Evolutionary conservation across 768 basidiomycete genomes (phyloP), one percentile per base, ranked within the genome.

Genomic region (Termitomyces sp.): DNA sequence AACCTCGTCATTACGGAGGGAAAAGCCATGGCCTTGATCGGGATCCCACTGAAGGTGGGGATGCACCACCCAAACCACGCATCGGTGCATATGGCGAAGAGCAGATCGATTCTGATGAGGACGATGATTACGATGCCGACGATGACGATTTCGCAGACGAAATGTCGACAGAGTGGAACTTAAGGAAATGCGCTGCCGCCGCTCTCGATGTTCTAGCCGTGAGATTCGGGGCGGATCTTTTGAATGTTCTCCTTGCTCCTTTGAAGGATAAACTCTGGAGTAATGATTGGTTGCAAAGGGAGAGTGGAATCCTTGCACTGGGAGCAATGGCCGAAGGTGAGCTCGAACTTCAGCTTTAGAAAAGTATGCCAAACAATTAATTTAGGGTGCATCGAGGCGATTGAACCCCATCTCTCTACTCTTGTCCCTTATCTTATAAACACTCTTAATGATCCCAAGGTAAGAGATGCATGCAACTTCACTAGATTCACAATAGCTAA

Each of bases 281-380:
- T 65, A 69, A 74, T 28, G 94, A 97, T 62, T 99, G 97, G 97
- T 73, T 94, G 63, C 88, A 97, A 68, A 78, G 93, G 65, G 97
- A 99, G 75, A 94, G 94, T 64, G 95, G 92, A 18, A 95, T 99
- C 61, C 76, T 99, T 57, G 97, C 97, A 1, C 73, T 99, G 55
- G 97, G 97, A 49, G 97, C 97, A 8, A 96, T 99, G 85, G 97
- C 97, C 6, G 97, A 99, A 80, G 96, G 95, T 93, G 63, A 58
- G 81, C 54, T 45, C 51, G 16, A 42, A 44, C 41, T 26, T 9
- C 4, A 41, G 28, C 39, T 51, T 45, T 10, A 50, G 46, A 58
- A 49, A 45, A 45, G 3, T 2, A 57, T 62, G 16, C 36, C 60
- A 42, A 51, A 42, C 29, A 42, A 42, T 9, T 13, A 47, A 57